A percentile compares a stretch with the other conserved stretches of the same genome.
Conservation (phyloP, 2,329 filamentous ascomycete species). For the Aureobasidium sp. region DNA sequence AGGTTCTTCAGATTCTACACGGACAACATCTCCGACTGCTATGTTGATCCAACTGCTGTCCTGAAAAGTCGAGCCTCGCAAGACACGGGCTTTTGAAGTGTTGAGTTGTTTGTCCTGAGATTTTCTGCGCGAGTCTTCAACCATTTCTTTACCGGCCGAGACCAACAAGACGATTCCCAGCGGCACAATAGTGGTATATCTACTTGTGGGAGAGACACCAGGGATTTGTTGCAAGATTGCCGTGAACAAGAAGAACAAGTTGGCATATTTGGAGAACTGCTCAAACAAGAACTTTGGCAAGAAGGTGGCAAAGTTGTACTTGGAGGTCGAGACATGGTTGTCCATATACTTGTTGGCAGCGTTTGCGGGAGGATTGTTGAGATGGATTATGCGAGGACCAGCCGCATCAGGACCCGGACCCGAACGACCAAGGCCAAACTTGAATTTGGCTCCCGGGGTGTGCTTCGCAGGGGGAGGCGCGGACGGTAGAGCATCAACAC, state of each 20-base stretch:
- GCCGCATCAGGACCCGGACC: constrained; percentile 85
- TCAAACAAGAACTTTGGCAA: constrained; percentile 95
- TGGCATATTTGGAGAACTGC: constrained; percentile 98
- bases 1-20: constrained; percentile 87
- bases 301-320: constrained; percentile 92
- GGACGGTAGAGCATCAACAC: constrained; percentile 15
- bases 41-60: constrained; percentile 93
- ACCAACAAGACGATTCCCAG: constrained; percentile 81
- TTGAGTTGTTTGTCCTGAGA: constrained; percentile 81
- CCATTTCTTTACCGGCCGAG: constrained; percentile 88
- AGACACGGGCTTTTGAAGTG: constrained; percentile 70
- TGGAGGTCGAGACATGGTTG: constrained; percentile 95
- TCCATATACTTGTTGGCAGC: constrained; percentile 81
- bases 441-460: constrained; percentile 69
- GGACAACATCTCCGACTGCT: constrained; percentile 81
- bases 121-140: constrained; percentile 88
- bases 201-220: constrained; percentile 86
- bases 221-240: constrained; percentile 92
- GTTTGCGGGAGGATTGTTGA: constrained; percentile 95
- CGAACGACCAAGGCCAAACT: constrained; percentile 78
- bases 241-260: constrained; percentile 98
- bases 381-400: constrained; percentile 82
- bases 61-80: constrained; percentile 75
- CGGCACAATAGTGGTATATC: constrained; percentile 94
- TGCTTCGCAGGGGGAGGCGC: constrained; percentile 34